Evolutionary conservation across 345 rosid species (phyloP), one percentile per base, ranked within the genome.

Genomic region (Citrus maxima): DNA sequence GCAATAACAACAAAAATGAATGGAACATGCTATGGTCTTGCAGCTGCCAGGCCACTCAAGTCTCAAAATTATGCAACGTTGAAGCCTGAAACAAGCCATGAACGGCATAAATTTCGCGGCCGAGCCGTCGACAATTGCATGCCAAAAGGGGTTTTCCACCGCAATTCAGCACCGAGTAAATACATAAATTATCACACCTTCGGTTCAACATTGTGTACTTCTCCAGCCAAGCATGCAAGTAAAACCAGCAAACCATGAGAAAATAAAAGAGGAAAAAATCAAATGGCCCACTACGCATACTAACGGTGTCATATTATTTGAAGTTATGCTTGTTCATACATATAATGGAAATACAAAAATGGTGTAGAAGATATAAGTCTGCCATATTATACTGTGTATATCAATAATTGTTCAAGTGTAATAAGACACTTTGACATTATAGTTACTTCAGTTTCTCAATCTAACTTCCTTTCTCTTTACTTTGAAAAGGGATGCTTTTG

Each of bases 81-180:
- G 46, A 56, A 84, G 72, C 88, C 86, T 0, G 74, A 65, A 72
- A 38, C 67, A 21, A 67, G 67, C 25, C 38, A 78, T 0, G 74
- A 51, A 7, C 9, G 46, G 27, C 16, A 32, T 21, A 16, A 38
- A 68, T 65, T 72, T 51, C 12, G 60, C 2, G 67, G 59, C 9
- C 62, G 49, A n/a, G 76, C 46, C 3, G 82, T 84, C 70, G 75
- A 80, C 75, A 68, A 74, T 75, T 91, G 94, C 84, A 16, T 91
- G 85, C 94, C 94, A 1, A 91, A 89, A 71, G 91, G 94, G 12
- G 58, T 54, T 16, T 82, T 81, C 62, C 91, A 83, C n/a, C 82
- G 19, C 30, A 77, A 63, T 42, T 91, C 94, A 0, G 94, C 90
- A 0, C 94, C 94, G 0, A 91, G 94, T 67, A 85, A 88, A 16